Conservation (phyloP, 441 rosid genomes). For the Kokia cookei region DNA sequence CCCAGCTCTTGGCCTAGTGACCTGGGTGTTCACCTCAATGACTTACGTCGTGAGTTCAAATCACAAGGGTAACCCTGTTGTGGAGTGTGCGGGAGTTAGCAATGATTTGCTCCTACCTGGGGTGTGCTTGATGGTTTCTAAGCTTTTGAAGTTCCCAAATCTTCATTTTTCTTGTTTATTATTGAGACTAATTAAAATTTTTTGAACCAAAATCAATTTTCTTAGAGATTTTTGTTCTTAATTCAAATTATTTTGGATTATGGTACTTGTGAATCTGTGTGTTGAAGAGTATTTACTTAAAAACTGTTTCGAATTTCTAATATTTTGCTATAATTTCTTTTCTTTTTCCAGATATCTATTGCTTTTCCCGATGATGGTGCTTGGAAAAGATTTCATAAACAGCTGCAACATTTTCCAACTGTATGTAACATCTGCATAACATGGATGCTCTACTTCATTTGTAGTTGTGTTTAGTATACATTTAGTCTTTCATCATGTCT, state of each 20-base stretch:
- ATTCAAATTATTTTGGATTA: background rate
- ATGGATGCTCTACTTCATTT: background rate
- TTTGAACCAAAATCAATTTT: background rate
- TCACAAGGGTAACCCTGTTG: no score
- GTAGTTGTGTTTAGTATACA: background rate
- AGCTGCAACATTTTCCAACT: constrained; percentile 91
- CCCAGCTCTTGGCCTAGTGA: no score
- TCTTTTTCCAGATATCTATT: constrained; percentile 72
- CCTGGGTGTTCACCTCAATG: no score
- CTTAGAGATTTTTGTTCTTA: background rate
- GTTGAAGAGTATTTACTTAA: background rate
- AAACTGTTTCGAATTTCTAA: background rate
- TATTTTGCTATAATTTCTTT: constrained; percentile 1
- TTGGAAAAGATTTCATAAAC: constrained; percentile 94
- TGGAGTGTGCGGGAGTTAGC: no score
- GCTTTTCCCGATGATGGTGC: constrained; percentile 99
- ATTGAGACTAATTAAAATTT: background rate
- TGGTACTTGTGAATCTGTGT: background rate
- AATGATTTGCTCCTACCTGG: no score
- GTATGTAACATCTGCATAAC: constrained; percentile 28
- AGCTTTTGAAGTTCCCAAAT: background rate
- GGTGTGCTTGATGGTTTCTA: background rate
- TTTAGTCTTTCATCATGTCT: background rate
- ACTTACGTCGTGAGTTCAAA: no score
- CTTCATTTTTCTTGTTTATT: background rate